Evolutionary conservation across 1,284 basidiomycete genomes (phyloP).

Genomic region (Papiliotrema terrestris): DNA sequence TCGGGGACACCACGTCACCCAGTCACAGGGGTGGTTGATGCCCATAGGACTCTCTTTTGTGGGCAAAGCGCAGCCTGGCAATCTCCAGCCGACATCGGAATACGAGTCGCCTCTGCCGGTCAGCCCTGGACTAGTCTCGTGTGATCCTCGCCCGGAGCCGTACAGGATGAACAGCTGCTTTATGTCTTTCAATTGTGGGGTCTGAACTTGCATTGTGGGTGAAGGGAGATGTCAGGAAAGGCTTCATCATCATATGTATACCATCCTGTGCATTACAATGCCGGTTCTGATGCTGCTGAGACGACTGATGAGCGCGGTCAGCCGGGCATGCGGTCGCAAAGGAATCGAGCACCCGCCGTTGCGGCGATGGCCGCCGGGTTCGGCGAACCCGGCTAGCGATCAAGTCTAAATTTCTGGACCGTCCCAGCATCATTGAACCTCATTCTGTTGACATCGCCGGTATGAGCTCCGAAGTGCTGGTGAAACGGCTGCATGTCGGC

Average conservation of each 20-base stretch:
- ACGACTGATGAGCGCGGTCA: too few species aligned
- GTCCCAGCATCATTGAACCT: background rate
- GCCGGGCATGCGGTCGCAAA: too few species aligned
- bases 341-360: too few species aligned
- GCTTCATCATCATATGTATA: too few species aligned
- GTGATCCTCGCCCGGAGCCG: background rate
- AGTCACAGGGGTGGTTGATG: background rate
- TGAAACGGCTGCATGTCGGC: constrained; percentile 43
- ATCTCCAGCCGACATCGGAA: background rate
- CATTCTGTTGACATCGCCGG: background rate
- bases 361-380: too few species aligned
- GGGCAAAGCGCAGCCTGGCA: background rate
- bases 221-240: too few species aligned
- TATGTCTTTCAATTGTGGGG: background rate
- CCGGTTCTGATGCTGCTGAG: too few species aligned
- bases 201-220: too few species aligned
- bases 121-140: background rate
- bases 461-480: constrained; percentile 17
- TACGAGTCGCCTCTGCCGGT: background rate
- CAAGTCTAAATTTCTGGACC: background rate
- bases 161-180: background rate
- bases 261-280: too few species aligned
- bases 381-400: background rate
- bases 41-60: background rate
- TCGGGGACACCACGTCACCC: background rate